phyloP scores from a whole-genome alignment of 1,139 yeast species.

The Fermentozyma sake region DNA sequence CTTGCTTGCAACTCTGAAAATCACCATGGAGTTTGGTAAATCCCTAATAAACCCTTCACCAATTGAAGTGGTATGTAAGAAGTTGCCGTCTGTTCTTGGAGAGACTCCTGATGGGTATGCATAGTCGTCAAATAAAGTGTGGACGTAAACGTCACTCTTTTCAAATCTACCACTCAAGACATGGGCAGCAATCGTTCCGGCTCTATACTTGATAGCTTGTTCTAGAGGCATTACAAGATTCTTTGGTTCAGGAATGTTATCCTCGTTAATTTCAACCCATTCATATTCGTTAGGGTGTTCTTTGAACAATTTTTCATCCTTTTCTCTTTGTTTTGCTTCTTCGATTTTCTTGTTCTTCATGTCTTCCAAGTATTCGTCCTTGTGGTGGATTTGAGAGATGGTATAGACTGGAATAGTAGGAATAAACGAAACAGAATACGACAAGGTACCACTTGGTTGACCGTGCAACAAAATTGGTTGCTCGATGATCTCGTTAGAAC shows the following conservation, averaged over 20 bases:
- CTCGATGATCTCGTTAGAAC: slow-evolving; percentile 40
- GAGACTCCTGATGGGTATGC: slow-evolving; percentile 56
- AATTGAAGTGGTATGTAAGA: slow-evolving; percentile 34
- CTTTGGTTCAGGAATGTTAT: slow-evolving; percentile 38
- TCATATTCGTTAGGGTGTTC: slow-evolving; percentile 60
- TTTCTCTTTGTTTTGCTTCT: slow-evolving; percentile 29
- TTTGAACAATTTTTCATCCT: slow-evolving; percentile 47
- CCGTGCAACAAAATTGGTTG: slow-evolving; percentile 45
- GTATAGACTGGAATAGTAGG: slow-evolving; percentile 64
- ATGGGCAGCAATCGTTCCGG: slow-evolving; percentile 60
- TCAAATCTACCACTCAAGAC: slow-evolving; percentile 45
- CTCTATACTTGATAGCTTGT: slow-evolving; percentile 48
- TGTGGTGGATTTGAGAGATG: slow-evolving; percentile 45
- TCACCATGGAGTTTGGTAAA: slow-evolving; percentile 52
- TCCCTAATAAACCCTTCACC: slow-evolving; percentile 67
- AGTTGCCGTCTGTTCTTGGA: slow-evolving; percentile 37
- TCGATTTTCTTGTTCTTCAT: slow-evolving; percentile 29
- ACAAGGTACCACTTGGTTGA: slow-evolving; percentile 44
- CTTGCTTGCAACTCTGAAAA: slow-evolving; percentile 52
- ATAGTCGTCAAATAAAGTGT: slow-evolving; percentile 61
- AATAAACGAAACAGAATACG: slow-evolving; percentile 57
- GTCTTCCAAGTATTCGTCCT: slow-evolving; percentile 28
- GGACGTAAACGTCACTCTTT: slow-evolving; percentile 48
- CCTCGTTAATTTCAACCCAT: slow-evolving; percentile 54
- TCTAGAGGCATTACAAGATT: slow-evolving; percentile 49